Conservation (phyloP, 352 stramenopile genomes). For the Phytophthora sp. region DNA sequence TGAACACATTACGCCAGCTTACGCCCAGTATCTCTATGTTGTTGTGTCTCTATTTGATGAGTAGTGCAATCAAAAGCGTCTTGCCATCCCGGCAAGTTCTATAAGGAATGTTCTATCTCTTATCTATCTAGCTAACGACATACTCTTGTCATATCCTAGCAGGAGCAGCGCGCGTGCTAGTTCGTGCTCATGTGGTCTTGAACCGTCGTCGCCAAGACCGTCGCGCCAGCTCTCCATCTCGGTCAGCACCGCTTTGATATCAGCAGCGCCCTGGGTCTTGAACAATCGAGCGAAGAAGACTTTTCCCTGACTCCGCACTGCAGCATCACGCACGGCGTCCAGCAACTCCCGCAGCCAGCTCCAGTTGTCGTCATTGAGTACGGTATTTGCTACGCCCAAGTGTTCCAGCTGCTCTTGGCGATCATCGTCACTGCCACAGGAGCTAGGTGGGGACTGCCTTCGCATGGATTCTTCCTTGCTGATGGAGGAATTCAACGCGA, state of each 20-base stretch:
- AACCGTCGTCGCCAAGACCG: constrained; percentile 6
- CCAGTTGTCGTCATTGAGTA: constrained; percentile 42
- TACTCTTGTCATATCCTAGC: constrained; percentile 47
- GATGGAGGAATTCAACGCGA: constrained; percentile 5
- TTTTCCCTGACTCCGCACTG: constrained; percentile 25
- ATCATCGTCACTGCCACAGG: constrained; percentile 26
- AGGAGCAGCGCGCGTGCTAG: constrained; percentile 39
- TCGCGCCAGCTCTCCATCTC: constrained; percentile 43
- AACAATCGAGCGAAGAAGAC: constrained; percentile 41
- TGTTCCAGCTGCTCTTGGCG: constrained; percentile 22
- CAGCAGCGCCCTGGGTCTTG: constrained; percentile 15
- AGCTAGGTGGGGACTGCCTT: constrained; percentile 12
- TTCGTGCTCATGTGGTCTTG: constrained; percentile 20
- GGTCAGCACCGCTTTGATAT: constrained; percentile 23
- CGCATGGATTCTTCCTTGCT: constrained; percentile 1
- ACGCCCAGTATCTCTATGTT: constrained; percentile 9
- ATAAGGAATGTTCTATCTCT: constrained; percentile 4
- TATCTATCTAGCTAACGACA: constrained; percentile 35
- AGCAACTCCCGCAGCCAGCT: constrained; percentile 36
- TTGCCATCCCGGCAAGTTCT: constrained; percentile 3
- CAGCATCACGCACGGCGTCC: constrained; percentile 20
- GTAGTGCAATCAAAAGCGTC: constrained; percentile 20
- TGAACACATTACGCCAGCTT: constrained; percentile 17
- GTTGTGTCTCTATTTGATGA: constrained; percentile 28
- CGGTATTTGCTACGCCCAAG: constrained; percentile 32